A percentile compares a stretch with the other conserved stretches of the same genome.
Evolutionary conservation across 805 yeast genomes (phyloP).

Genomic region (Metschnikowia continentalis): DNA sequence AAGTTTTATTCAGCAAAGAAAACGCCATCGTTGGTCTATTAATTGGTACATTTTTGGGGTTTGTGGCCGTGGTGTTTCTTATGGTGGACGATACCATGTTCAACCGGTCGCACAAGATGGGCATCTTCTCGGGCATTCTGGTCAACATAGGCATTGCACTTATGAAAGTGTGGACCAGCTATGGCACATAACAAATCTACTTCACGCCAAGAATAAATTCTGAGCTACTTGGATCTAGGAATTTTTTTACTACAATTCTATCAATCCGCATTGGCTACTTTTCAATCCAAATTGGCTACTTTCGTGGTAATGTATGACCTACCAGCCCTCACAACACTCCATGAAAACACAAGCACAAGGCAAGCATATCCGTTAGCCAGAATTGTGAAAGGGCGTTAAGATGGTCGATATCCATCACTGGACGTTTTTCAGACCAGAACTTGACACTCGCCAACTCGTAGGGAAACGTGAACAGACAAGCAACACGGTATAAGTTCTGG

Average conservation of each 20-base stretch:
- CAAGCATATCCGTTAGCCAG: slow-evolving; percentile 21
- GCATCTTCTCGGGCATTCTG: slow-evolving; percentile 66
- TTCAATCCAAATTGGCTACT: neutral
- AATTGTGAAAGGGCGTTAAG: slow-evolving; percentile 41
- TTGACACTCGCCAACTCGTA: slow-evolving; percentile 50
- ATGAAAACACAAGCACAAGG: slow-evolving; percentile 17
- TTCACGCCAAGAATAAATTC: no score
- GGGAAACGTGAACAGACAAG: slow-evolving; percentile 45
- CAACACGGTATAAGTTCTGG: slow-evolving; percentile 51
- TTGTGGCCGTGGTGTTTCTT: slow-evolving; percentile 56
- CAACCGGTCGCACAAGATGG: slow-evolving; percentile 58
- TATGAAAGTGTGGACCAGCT: slow-evolving; percentile 33
- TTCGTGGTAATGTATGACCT: slow-evolving; percentile 34
- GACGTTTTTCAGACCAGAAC: slow-evolving; percentile 46
- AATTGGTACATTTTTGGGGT: slow-evolving; percentile 74
- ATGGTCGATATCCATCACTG: slow-evolving; percentile 38
- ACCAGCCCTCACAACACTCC: slow-evolving; percentile 43
- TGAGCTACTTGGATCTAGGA: no score
- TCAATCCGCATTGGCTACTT: no score
- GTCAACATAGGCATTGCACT: slow-evolving; percentile 67
- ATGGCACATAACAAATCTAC: neutral
- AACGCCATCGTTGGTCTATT: slow-evolving; percentile 68
- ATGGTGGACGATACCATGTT: slow-evolving; percentile 58
- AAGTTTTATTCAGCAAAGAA: slow-evolving; percentile 37
- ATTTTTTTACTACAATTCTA: no score